Evolutionary conservation across 2,329 filamentous ascomycete species (phyloP), one percentile per base, ranked within the genome.

Genomic region (Colletotrichum cereale): DNA sequence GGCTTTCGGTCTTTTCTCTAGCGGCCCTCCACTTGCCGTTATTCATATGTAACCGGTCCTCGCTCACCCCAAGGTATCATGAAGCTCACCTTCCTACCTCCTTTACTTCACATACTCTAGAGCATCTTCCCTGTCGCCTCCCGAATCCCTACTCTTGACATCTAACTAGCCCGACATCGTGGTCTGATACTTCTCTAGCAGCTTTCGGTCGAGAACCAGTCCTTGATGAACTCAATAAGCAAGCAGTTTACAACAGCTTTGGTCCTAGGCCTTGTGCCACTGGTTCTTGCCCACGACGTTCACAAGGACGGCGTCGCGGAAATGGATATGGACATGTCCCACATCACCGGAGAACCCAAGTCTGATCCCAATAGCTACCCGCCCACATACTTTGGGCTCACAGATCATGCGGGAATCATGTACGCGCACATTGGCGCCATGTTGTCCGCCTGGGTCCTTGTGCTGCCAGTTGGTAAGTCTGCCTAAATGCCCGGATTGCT

Each of bases 401-500:
- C 84, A 0, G 85, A 89, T 34, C 84, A 90, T 77, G 81, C 79
- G 10, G 81, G 82, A 18, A 81, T 88, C 74, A 91, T 96, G 75
- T 86, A 92, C 76, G 87, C 88, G 68, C 94, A 96, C 77, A 91
- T 95, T 67, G 83, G 81, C 6, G 83, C 93, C 56, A 94, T 95
- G 90, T 82, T 90, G 2, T 67, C 93, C 11, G 88, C 88, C 11
- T 96, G 94, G 93, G 86, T 92, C 44, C 86, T 95, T 66, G 78
- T 93, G 60, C 85, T 96, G 66, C 94, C 94, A 62, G 80, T 92
- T 71, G 91, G 93, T 93, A 85, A 83, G 90, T 83, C 66, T 31
- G 21, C 42, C 55, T 29, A 60, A 52, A 21, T 57, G 36, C 24
- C 57, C 34, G 56, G 40, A n/a, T 26, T 34, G 57, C 63, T 48